A percentile compares a stretch with the other conserved stretches of the same genome.
phyloP scores from a whole-genome alignment of 2,329 filamentous ascomycete genomes.

The Amauroascus niger region DNA sequence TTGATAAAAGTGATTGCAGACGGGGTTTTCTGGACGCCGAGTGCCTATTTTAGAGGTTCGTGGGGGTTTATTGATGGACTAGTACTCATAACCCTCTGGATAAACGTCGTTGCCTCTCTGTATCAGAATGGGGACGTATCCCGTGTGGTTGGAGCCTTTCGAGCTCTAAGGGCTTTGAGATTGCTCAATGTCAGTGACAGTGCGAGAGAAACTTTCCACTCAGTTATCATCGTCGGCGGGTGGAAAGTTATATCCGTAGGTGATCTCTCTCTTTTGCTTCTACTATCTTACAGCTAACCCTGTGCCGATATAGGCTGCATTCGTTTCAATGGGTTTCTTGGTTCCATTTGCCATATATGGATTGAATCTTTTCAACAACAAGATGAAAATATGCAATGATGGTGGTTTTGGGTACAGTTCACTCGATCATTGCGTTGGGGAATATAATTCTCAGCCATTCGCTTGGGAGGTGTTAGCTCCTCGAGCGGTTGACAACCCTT shows the following conservation, averaged over 20 bases:
- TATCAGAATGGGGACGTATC: slow-evolving; percentile 75
- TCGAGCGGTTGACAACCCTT: slow-evolving; percentile 68
- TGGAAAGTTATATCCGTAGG: slow-evolving; percentile 82
- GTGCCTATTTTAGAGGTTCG: slow-evolving; percentile 90
- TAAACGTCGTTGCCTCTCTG: slow-evolving; percentile 79
- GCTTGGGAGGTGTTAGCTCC: slow-evolving; percentile 80
- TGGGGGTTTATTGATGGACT: slow-evolving; percentile 95
- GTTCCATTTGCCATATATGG: slow-evolving; percentile 97
- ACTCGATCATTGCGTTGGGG: slow-evolving; percentile 69
- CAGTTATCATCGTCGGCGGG: slow-evolving; percentile 83
- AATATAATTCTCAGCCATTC: slow-evolving; percentile 67
- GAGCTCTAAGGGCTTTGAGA: slow-evolving; percentile 81
- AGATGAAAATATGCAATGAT: slow-evolving; percentile 74
- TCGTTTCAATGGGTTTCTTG: slow-evolving; percentile 86
- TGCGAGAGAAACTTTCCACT: slow-evolving; percentile 91
- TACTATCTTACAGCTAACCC: neutral
- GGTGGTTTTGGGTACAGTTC: slow-evolving; percentile 45
- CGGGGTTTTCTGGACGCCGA: slow-evolving; percentile 91
- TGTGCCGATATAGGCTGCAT: slow-evolving; percentile 51
- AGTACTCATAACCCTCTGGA: slow-evolving; percentile 87
- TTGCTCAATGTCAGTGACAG: slow-evolving; percentile 94
- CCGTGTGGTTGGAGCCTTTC: slow-evolving; percentile 88
- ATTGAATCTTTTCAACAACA: slow-evolving; percentile 80
- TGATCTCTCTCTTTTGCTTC: slow-evolving; percentile 15
- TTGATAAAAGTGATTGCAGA: slow-evolving; percentile 89